Conservation (phyloP, 441 rosid genomes). For the Brassica hybrid region DNA sequence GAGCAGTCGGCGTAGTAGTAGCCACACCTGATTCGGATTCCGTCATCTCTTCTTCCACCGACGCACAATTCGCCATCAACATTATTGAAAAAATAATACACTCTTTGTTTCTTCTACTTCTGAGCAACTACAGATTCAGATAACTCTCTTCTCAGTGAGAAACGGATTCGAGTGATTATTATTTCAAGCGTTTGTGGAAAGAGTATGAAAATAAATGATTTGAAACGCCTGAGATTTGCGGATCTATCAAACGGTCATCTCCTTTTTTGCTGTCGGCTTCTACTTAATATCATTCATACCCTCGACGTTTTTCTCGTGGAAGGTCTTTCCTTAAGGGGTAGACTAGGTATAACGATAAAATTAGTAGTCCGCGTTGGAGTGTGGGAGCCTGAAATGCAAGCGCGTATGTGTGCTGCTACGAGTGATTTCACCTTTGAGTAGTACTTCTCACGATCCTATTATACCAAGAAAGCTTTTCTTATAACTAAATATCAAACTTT, state of each 20-base stretch:
- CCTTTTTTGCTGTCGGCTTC: slow-evolving; percentile 46
- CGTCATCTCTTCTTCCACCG: background rate
- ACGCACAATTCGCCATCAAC: background rate
- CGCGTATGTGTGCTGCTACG: slow-evolving; percentile 15
- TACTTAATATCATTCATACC: slow-evolving; percentile 33
- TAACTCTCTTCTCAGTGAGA: slow-evolving; percentile 12
- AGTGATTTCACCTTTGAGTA: too few species aligned
- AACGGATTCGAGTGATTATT: slow-evolving; percentile 31
- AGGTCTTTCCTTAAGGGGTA: background rate
- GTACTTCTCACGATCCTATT: too few species aligned
- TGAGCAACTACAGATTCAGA: slow-evolving; percentile 20
- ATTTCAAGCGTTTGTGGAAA: slow-evolving; percentile 6
- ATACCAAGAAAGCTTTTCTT: too few species aligned
- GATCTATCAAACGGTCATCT: slow-evolving; percentile 69
- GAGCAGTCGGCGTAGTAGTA: slow-evolving; percentile 22
- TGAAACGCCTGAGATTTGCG: slow-evolving; percentile 34
- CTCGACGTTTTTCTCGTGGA: background rate
- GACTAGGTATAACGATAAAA: background rate
- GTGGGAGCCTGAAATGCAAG: slow-evolving; percentile 15
- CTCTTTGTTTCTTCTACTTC: slow-evolving; percentile 19
- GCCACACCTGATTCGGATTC: slow-evolving; percentile 26
- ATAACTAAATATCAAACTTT: too few species aligned
- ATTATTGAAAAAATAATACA: background rate
- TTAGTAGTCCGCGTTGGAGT: background rate
- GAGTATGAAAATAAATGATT: slow-evolving; percentile 21